phyloP scores from a whole-genome alignment of 2,329 filamentous ascomycete genomes.

The Trichoderma sp. region DNA sequence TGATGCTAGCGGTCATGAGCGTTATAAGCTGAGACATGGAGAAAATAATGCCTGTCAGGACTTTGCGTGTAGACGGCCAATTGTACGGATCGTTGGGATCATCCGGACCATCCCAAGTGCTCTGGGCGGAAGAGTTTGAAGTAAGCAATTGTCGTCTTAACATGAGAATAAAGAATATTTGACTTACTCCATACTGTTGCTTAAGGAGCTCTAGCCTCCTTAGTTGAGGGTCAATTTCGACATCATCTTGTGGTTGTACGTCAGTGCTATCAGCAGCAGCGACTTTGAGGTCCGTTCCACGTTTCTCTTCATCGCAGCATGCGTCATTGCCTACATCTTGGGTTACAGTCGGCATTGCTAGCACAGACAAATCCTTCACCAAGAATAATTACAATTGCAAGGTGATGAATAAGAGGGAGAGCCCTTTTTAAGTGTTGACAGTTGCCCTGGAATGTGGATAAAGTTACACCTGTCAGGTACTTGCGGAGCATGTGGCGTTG shows the following conservation, averaged over 20 bases:
- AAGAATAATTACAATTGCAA: not conserved
- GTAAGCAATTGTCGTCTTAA: not conserved
- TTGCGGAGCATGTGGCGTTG: not conserved
- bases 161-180: fast-evolving
- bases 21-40: constrained; percentile 37
- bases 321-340: not conserved
- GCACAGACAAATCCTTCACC: not conserved
- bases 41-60: constrained; percentile 30
- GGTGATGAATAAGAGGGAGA: not conserved
- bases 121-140: not conserved
- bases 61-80: constrained; percentile 45
- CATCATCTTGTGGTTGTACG: not conserved
- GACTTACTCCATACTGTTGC: not conserved
- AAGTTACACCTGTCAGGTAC: not conserved
- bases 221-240: not conserved
- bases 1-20: constrained; percentile 37
- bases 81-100: not conserved
- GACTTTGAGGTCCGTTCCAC: not conserved
- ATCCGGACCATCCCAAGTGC: not conserved
- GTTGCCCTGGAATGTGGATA: not conserved
- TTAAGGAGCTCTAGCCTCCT: not conserved
- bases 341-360: not conserved
- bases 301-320: not conserved
- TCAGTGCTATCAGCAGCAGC: not conserved
- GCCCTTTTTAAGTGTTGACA: not conserved